Base-by-base conservation (phyloP, 352 stramenopile species). In the Elongisporangium anandrum region DNA sequence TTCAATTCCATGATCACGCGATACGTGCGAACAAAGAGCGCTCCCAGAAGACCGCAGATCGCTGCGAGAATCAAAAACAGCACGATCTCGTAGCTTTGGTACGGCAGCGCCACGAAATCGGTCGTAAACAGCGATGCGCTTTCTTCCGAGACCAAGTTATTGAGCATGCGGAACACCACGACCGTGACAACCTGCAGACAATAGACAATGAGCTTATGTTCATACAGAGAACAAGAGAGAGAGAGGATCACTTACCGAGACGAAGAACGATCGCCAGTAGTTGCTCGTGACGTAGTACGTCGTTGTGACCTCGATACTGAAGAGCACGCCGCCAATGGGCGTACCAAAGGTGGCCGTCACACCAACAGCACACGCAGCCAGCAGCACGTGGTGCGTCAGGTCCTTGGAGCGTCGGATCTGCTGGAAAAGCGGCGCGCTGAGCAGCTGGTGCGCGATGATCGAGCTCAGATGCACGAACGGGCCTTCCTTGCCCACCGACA, bases 261-360 rank as follows among this genome's bases (percentile, higher is more conserved):
- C 87, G 61, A 97, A 92, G 72, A 97, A 96, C 3, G 82, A 85
- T n/a, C 84, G 79, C 77, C 87, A 95, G 61, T 97, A 94, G 65
- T 95, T 96, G 50, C 75, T 85, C 45, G 85, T 90, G 60, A 94
- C 79, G 75, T 97, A 97, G 66, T 89, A 90, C 26, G 82, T 90
- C 29, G 79, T 87, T 0, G 90, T 97, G 54, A 94, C 85, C 57
- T 92, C 83, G 34, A 92, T 88, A 58, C 73, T 87, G 54, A 92
- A 92, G 4, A 92, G 65, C 45, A 92, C 77, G 15, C 83, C 83
- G n/a, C 83, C 83, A 21, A 92, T 81, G 29, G 83, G 83, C 16
- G 81, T 79, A 20, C 81, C 81, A 41, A 92, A 94, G 13, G 80
- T 90, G 8, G 85, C 78, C 3, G 83, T 92, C 13, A 93, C 81